Evolutionary conservation across 345 rosid species (phyloP).

Genomic region (Rhodamnia rubescens): DNA sequence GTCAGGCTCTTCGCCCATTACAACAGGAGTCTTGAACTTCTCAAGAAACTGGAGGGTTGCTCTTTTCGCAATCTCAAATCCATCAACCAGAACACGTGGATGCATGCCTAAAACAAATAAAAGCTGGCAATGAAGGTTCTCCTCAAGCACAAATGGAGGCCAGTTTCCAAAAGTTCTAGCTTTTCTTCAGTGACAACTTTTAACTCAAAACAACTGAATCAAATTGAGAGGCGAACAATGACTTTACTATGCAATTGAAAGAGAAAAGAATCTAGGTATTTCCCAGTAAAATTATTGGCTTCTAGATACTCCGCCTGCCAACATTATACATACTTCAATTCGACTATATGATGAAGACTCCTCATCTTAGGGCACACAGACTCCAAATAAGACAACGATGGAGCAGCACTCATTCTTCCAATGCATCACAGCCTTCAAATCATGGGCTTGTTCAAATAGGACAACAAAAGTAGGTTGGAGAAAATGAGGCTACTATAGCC

Average conservation of each 20-base stretch:
- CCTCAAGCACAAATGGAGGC: background rate
- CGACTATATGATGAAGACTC: background rate
- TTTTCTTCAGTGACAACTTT: background rate
- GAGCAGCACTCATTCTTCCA: background rate
- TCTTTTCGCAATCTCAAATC: conserved; percentile 89
- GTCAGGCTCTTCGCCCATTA: conserved; percentile 92
- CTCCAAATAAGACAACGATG: background rate
- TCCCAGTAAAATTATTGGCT: background rate
- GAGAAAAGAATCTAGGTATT: background rate
- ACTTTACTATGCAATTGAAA: background rate
- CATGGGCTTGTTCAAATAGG: background rate
- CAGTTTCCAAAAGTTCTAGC: background rate
- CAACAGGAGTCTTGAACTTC: conserved; percentile 87
- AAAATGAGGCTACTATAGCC: background rate
- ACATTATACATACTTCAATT: background rate
- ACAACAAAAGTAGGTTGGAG: background rate
- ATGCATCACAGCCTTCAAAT: background rate
- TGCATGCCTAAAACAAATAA: conserved; percentile 62
- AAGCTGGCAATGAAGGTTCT: background rate
- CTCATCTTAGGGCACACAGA: background rate
- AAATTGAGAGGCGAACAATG: background rate
- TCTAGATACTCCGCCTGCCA: background rate
- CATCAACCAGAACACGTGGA: conserved; percentile 98
- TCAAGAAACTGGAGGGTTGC: conserved; percentile 92
- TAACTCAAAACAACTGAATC: background rate